Evolutionary conservation across 371 early-diverging fungal genomes (phyloP), one percentile per base, ranked within the genome.

Genomic region (Syncephalis fuscata): DNA sequence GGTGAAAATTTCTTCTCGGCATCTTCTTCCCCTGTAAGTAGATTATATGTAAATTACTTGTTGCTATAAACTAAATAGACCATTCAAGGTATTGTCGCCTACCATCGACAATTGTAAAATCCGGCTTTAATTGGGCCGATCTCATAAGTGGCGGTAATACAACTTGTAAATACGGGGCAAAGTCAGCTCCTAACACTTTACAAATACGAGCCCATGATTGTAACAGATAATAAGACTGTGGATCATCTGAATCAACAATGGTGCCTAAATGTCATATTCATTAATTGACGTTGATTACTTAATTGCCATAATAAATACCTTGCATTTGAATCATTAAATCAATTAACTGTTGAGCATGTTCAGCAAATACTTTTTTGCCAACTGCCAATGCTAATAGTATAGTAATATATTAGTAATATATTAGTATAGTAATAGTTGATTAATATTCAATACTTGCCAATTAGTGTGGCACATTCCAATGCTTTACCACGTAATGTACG

Each of bases 151-250:
- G 88, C 26, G 92, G 91, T 82, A 92, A 86, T 36, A 96, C 92
- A 52, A 85, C 70, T 23, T 78, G 74, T 53, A 96, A 62, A 55
- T 86, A 88, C 20, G 94, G 97, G 32, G 82, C 76, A 73, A 98
- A 98, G 48, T 95, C 92, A 19, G 71, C 70, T 4, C 84, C 92
- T 60, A 98, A 76, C 25, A 93, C 83, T 66, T 83, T 86, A 74
- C 95, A 93, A 58, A 96, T 68, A 49, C 98, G 79, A 27, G 93
- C 92, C 98, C 98, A 98, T 25, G 88, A 83, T 44, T 87, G 78
- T 55, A 91, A 71, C 49, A 98, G 69, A 64, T 92, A 98, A 9
- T 87, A 80, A 41, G 76, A 73, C 57, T 85, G 88, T 16, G 91
- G 83, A 61, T 96, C 95, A 61, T 94, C 93, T 20, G 79, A 55